A percentile compares a stretch with the other conserved stretches of the same genome.
phyloP scores from a whole-genome alignment of 805 yeast genomes.

The Ogataea paraovalis region DNA sequence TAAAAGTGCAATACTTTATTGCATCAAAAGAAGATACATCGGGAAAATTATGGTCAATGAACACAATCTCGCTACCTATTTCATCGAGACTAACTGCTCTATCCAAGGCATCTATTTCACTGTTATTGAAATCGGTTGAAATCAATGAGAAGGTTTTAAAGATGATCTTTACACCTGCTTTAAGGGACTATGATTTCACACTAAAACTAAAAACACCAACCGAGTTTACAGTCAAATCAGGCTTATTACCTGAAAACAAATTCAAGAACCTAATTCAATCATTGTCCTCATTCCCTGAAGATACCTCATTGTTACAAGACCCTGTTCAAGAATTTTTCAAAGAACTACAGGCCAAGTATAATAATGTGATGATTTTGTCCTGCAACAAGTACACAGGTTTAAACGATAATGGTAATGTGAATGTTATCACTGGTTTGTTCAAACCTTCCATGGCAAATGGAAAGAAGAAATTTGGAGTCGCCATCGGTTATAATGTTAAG shows the following conservation, averaged over 20 bases:
- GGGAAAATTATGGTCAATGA: constrained; percentile 69
- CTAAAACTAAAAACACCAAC: constrained; percentile 46
- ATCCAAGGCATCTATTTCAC: constrained; percentile 65
- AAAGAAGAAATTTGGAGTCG: constrained; percentile 72
- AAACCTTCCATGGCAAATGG: constrained; percentile 55
- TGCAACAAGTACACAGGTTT: constrained; percentile 51
- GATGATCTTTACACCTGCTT: constrained; percentile 72
- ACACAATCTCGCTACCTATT: constrained; percentile 55
- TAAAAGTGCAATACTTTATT: constrained; percentile 74
- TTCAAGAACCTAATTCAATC: constrained; percentile 55
- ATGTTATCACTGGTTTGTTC: constrained; percentile 76
- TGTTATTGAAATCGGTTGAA: constrained; percentile 39
- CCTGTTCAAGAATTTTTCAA: constrained; percentile 55
- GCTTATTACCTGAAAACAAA: constrained; percentile 49
- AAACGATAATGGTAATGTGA: constrained; percentile 43
- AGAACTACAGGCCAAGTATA: constrained; percentile 61
- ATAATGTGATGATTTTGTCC: constrained; percentile 68
- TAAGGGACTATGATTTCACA: constrained; percentile 80
- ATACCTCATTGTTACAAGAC: constrained; percentile 39
- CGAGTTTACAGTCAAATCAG: constrained; percentile 45
- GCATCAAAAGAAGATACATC: constrained; percentile 83
- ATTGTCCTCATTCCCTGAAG: constrained; percentile 39
- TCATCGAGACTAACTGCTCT: constrained; percentile 86
- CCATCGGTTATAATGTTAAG: constrained; percentile 66
- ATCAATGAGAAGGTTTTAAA: constrained; percentile 38